Conservation (phyloP, 768 basidiomycete species). For the Podaxis rugospora region DNA sequence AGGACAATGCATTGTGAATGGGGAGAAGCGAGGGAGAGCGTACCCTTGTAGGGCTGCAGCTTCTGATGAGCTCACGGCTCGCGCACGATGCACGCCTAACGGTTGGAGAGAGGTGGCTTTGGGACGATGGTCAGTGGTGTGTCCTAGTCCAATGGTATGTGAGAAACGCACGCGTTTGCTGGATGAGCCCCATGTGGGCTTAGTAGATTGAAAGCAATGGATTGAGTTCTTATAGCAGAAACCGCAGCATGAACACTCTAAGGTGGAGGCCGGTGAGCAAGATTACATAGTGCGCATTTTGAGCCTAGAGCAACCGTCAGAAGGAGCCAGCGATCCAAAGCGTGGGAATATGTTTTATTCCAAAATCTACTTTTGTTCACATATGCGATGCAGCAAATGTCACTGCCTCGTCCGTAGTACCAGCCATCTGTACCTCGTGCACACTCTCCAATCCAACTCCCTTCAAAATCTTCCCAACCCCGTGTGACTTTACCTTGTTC, state of each 20-base stretch:
- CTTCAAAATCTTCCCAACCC: constrained; percentile 57
- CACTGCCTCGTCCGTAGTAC: constrained; percentile 25
- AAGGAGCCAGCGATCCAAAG: background rate
- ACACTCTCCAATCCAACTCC: constrained; percentile 64
- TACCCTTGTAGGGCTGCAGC: constrained; percentile 37
- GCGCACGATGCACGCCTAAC: constrained; percentile 15
- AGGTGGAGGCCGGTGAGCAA: too few relatives aligned
- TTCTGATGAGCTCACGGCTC: constrained; percentile 31
- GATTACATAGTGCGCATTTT: background rate
- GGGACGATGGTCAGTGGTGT: background rate
- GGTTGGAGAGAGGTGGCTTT: constrained; percentile 9
- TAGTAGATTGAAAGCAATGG: background rate
- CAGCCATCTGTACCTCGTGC: constrained; percentile 60
- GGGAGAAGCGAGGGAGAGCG: constrained; percentile 5
- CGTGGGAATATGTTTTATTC: background rate
- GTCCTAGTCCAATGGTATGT: background rate
- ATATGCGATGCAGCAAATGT: constrained; percentile 1
- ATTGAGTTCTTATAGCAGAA: background rate
- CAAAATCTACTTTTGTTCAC: background rate
- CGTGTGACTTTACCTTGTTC: constrained; percentile 59
- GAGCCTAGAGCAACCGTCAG: background rate
- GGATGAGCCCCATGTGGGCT: background rate
- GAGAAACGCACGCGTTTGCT: background rate
- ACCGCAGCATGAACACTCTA: background rate
- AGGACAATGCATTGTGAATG: background rate